Evolutionary conservation across 192 early-diverging fungal species (phyloP).

Genomic region (Diversispora epigaea): DNA sequence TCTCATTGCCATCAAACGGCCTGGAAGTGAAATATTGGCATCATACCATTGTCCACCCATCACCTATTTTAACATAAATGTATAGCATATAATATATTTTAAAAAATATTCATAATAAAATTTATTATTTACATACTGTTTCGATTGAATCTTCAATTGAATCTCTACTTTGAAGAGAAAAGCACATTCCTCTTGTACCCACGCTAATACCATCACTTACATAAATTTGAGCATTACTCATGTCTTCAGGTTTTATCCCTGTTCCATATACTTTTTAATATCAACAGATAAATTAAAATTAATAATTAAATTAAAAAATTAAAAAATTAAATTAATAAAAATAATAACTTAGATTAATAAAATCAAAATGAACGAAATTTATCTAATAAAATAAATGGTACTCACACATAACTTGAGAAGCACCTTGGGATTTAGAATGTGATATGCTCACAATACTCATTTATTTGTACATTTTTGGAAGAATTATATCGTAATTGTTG

Average conservation of each 20-base stretch:
- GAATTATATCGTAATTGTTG: conserved; percentile 34
- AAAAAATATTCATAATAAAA: neutral
- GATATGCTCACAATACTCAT: conserved; percentile 83
- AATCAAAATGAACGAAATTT: neutral
- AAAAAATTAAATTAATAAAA: neutral
- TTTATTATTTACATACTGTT: conserved; percentile 60
- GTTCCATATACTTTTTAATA: conserved; percentile 80
- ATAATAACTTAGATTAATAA: neutral
- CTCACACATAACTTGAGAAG: conserved; percentile 96
- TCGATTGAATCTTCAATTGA: conserved; percentile 99
- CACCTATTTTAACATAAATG: conserved; percentile 60
- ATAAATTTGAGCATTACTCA: conserved; percentile 88
- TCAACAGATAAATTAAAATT: neutral
- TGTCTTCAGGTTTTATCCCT: conserved; percentile 78
- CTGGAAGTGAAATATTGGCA: conserved; percentile 95
- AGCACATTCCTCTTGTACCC: conserved; percentile 96
- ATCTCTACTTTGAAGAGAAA: conserved; percentile 94
- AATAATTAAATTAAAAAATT: too few relatives aligned
- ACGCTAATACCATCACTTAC: conserved; percentile 97
- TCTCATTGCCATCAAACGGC: conserved; percentile 97
- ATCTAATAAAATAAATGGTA: neutral
- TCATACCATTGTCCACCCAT: conserved; percentile 99
- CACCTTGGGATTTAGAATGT: conserved; percentile 95
- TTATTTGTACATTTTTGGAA: conserved; percentile 51
- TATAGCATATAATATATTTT: neutral